phyloP scores from a whole-genome alignment of 192 early-diverging fungal genomes.

The Coemansia sp. region DNA sequence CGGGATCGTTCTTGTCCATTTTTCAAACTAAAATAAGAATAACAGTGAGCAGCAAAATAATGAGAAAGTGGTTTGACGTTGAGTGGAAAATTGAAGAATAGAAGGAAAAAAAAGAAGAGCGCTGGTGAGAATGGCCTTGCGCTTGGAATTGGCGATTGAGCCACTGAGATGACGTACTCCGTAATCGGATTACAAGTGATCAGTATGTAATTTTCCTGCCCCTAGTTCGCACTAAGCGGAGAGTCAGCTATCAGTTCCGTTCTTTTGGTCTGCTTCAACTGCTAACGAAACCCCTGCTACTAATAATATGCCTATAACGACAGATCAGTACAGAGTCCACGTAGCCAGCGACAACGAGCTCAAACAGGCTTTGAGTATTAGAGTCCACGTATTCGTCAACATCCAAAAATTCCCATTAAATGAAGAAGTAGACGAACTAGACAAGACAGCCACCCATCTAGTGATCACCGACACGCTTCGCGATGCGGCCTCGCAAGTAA shows the following conservation, averaged over 20 bases:
- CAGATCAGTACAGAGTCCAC: conserved; percentile 16
- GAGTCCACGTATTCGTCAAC: conserved; percentile 39
- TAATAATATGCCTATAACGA: neutral
- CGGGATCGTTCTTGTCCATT: conserved; percentile 35
- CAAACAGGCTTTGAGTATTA: conserved; percentile 13
- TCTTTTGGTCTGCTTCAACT: neutral
- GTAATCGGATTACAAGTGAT: conserved; percentile 1
- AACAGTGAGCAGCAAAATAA: neutral
- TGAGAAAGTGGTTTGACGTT: neutral
- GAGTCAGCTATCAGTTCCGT: neutral
- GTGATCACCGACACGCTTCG: conserved; percentile 6
- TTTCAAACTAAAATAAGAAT: neutral
- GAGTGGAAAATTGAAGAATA: neutral
- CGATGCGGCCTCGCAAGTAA: conserved; percentile 7
- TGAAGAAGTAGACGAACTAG: conserved; percentile 30
- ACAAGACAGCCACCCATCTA: conserved; percentile 23
- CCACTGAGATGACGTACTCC: conserved; percentile 9
- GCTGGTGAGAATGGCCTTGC: neutral
- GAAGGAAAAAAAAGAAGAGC: neutral
- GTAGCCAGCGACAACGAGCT: conserved; percentile 21
- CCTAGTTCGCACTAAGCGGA: neutral
- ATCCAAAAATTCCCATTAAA: conserved; percentile 38
- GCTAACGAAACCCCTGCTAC: neutral
- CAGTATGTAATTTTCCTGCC: neutral
- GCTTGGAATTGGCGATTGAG: neutral